A percentile compares a stretch with the other conserved stretches of the same genome.
Evolutionary conservation across 345 rosid species (phyloP).

Genomic region (Eucalyptus urophylla): DNA sequence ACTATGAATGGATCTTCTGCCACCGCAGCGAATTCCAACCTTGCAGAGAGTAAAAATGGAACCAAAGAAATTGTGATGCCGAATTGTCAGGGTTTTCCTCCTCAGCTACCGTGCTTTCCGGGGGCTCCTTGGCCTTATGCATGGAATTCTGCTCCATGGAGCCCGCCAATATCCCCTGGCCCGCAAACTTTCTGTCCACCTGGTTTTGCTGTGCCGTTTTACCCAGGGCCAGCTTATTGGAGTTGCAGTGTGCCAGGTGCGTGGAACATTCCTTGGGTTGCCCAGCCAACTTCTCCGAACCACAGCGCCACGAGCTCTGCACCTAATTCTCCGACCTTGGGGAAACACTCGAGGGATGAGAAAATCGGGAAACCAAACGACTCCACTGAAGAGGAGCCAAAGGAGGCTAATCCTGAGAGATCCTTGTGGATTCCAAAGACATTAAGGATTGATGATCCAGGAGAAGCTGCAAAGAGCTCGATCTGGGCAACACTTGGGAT

Average conservation of each 20-base stretch:
- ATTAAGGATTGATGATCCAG: constrained; percentile 71
- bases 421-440: constrained; percentile 82
- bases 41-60: constrained; percentile 9
- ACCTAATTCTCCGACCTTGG: constrained; percentile 76
- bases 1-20: constrained; percentile 11
- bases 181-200: constrained; percentile 38
- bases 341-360: constrained; percentile 86
- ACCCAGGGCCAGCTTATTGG: constrained; percentile 63
- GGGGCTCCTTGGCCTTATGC: constrained; percentile 50
- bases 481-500: constrained; percentile 86
- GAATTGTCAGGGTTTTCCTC: constrained; percentile 19
- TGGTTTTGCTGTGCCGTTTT: constrained; percentile 45
- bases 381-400: constrained; percentile 8
- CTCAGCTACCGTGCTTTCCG: constrained; percentile 38
- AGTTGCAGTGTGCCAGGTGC: constrained; percentile 49
- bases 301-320: constrained; percentile 23
- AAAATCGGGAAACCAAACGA: constrained; percentile 6
- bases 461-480: constrained; percentile 85
- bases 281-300: constrained; percentile 55
- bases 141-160: constrained; percentile 49
- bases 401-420: constrained; percentile 26
- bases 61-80: constrained; percentile 4
- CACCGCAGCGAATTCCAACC: constrained; percentile 8
- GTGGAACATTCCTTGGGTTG: constrained; percentile 61
- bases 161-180: constrained; percentile 9